phyloP scores from a whole-genome alignment of 257 asterid species.

The Gynochthodes officinalis region DNA sequence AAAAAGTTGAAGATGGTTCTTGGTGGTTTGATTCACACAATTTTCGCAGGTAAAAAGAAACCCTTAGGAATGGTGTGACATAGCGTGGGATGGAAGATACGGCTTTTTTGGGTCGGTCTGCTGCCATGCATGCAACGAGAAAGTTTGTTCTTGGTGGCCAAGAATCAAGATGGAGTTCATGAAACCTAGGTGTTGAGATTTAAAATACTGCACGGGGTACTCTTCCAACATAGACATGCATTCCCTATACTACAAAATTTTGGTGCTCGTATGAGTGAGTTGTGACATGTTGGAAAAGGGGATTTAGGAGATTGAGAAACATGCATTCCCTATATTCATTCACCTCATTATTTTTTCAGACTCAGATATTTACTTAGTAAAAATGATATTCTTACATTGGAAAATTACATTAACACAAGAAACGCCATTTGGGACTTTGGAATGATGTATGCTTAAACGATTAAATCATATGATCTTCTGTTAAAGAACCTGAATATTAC shows the following conservation, averaged over 20 bases:
- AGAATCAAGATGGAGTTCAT: conserved; percentile 1
- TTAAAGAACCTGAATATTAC: too few species aligned
- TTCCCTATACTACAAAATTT: not conserved
- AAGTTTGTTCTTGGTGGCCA: conserved; percentile 19
- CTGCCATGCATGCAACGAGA: conserved; percentile 72
- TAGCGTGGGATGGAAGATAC: conserved; percentile 31
- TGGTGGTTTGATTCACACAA: conserved; percentile 15
- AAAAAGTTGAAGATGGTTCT: conserved; percentile 26
- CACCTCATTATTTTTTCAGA: too few species aligned
- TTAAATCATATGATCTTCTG: too few species aligned
- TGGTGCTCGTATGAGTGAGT: too few species aligned
- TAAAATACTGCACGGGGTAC: not conserved
- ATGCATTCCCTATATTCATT: too few species aligned
- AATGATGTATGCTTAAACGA: too few species aligned
- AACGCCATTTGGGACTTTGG: too few species aligned
- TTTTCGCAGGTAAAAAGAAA: conserved; percentile 17
- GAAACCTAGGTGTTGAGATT: not conserved
- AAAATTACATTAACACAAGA: too few species aligned
- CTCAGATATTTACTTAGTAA: too few species aligned
- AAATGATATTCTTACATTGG: too few species aligned
- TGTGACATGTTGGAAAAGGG: too few species aligned
- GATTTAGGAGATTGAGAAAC: too few species aligned
- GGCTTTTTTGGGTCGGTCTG: conserved; percentile 46
- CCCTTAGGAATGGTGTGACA: conserved; percentile 2
- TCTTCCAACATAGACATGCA: not conserved